Conservation (phyloP, 139 green algal genomes). For the Chlamydomonas asymmetrica region DNA sequence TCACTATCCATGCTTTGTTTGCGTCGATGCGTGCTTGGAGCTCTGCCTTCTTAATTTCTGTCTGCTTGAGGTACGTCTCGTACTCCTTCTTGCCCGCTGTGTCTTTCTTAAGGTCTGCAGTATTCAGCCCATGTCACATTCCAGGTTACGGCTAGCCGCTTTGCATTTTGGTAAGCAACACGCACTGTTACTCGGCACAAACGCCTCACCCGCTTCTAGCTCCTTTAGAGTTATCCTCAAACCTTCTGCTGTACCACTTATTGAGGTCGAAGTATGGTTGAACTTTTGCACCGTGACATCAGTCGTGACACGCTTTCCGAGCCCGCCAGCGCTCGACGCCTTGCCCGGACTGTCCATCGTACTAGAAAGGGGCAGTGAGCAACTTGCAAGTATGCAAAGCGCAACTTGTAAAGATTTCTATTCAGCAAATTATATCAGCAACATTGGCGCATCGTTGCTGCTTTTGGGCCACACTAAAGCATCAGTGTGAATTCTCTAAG, state of each 20-base stretch:
- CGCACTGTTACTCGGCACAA: background rate
- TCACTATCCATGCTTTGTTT: slow-evolving; percentile 56
- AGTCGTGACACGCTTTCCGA: slow-evolving; percentile 26
- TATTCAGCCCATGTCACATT: background rate
- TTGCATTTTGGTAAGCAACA: background rate
- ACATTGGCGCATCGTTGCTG: too few relatives aligned
- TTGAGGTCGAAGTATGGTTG: slow-evolving; percentile 36
- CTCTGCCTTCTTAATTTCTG: slow-evolving; percentile 40
- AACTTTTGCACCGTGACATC: slow-evolving; percentile 35
- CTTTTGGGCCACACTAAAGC: too few relatives aligned
- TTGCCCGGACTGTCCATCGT: too few relatives aligned
- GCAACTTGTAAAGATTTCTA: too few relatives aligned
- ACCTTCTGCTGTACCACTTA: slow-evolving; percentile 41
- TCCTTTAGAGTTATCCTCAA: slow-evolving; percentile 36
- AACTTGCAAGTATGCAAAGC: too few relatives aligned
- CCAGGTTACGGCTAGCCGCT: background rate
- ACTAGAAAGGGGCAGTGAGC: too few relatives aligned
- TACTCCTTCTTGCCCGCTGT: slow-evolving; percentile 56
- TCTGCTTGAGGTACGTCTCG: slow-evolving; percentile 45
- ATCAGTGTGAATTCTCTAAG: too few relatives aligned
- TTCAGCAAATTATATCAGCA: too few relatives aligned
- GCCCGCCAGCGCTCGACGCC: too few relatives aligned
- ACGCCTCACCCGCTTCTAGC: slow-evolving; percentile 41
- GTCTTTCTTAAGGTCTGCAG: slow-evolving; percentile 61
- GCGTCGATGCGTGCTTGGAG: slow-evolving; percentile 43